Evolutionary conservation across 805 yeast genomes (phyloP).

Genomic region (Metschnikowia peoriensis): DNA sequence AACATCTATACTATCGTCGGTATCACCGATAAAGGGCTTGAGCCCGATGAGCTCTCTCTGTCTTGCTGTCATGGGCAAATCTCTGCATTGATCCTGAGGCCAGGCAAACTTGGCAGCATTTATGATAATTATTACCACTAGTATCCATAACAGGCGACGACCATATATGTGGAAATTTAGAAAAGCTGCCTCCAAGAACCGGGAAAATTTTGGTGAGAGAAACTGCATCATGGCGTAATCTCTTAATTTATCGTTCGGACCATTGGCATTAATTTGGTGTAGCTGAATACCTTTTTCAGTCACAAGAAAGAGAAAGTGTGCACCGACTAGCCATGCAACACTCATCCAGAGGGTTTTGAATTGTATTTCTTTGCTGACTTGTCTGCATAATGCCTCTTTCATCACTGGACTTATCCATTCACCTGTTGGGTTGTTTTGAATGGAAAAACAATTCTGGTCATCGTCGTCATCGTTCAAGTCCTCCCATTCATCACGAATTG

Average conservation of each 20-base stretch:
- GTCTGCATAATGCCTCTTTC: slow-evolving; percentile 43
- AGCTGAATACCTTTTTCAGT: slow-evolving; percentile 9
- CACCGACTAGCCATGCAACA: slow-evolving; percentile 26
- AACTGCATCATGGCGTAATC: background rate
- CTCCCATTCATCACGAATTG: background rate
- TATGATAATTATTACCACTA: slow-evolving; percentile 26
- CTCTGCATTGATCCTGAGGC: slow-evolving; percentile 50
- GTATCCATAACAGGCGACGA: slow-evolving; percentile 14
- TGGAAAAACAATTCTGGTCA: background rate
- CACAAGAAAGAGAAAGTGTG: slow-evolving; percentile 23
- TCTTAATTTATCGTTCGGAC: background rate
- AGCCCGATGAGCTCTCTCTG: slow-evolving; percentile 50
- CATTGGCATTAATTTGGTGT: slow-evolving; percentile 2
- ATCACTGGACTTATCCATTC: slow-evolving; percentile 42
- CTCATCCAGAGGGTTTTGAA: slow-evolving; percentile 30
- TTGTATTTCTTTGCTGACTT: slow-evolving; percentile 41
- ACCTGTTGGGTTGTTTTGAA: slow-evolving; percentile 1
- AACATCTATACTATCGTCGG: slow-evolving; percentile 15
- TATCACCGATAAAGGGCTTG: slow-evolving; percentile 4
- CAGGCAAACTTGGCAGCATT: slow-evolving; percentile 30
- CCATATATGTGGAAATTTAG: background rate
- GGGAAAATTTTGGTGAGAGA: background rate
- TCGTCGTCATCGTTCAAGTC: slow-evolving; percentile 6
- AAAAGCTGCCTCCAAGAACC: background rate
- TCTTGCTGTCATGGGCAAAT: slow-evolving; percentile 45